Evolutionary conservation across 805 yeast species (phyloP), one percentile per base, ranked within the genome.

Genomic region (Zygotorulaspora chibaensis): DNA sequence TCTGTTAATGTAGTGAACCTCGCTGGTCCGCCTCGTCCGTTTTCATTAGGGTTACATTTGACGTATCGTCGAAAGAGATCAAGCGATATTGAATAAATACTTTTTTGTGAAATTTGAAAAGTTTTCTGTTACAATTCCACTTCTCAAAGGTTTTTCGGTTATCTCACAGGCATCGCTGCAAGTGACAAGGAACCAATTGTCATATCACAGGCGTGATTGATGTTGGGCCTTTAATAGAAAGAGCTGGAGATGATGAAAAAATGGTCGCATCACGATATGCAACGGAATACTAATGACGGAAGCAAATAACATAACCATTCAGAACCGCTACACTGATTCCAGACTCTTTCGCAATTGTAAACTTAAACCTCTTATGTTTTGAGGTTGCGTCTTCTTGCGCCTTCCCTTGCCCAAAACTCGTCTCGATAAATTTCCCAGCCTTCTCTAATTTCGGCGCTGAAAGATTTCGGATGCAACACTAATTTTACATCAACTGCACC

Each of bases 361-460:
- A 20, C 25, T 20, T 7, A 5, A 20, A 20, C 7, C 27, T 28
- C 43, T 27, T 16, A 38, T 4, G 7, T 7, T 7, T 20, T 20
- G 7, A 20, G 45, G 44, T 65, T 69, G 35, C 78, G 66, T 51
- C 89, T 70, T 53, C 88, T 74, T 2, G 80, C 77, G 1, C 87
- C 86, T 62, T 89, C 96, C 55, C 84, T 75, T 17, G 81, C 79
- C 97, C 98, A 93, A 61, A 89, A 93, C 62, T 90, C 97, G 54
- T 86, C 87, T 48, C 99, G 69, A 58, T 90, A 91, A 34, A 88
- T 65, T 59, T 91, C 99, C 98, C 99, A 91, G 8, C 88, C 90
- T 63, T 90, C 96, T 51, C 96, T 75, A 6, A 85, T 79, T 40
- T 85, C 90, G 0, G 93, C 81, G 48, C 80, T 79, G 66, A 91